A percentile compares a stretch with the other conserved stretches of the same genome.
Evolutionary conservation across 2,329 filamentous ascomycete genomes (phyloP).

Genomic region (Phialocephala subalpina): DNA sequence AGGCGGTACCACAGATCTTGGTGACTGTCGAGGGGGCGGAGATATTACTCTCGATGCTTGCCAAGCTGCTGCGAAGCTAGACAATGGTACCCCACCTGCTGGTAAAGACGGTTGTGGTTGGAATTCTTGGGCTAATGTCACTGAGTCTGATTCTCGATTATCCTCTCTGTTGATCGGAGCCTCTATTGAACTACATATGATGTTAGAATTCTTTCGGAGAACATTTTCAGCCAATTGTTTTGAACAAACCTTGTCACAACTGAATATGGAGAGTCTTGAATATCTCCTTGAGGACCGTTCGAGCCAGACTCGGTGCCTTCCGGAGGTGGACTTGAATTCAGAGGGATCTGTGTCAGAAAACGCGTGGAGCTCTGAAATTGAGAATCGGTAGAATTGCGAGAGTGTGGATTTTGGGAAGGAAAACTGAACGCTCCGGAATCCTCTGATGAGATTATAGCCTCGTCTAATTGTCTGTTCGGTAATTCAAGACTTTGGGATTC

Average conservation of each 20-base stretch:
- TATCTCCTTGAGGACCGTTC: not conserved
- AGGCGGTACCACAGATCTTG: not conserved
- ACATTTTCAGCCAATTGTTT: not conserved
- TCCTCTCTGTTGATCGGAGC: not conserved
- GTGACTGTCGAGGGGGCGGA: conserved; percentile 3
- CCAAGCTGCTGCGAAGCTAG: conserved; percentile 25
- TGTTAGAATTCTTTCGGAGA: not conserved
- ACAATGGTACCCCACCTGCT: conserved; percentile 9
- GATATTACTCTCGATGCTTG: conserved; percentile 27
- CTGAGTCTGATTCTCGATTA: conserved; percentile 1
- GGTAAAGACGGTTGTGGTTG: not conserved
- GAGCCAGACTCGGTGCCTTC: not conserved
- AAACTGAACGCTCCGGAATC: not conserved
- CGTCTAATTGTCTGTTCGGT: conserved; percentile 5
- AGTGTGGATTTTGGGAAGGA: not conserved
- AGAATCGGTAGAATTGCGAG: not conserved
- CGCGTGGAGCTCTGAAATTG: not conserved
- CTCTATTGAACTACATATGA: not conserved
- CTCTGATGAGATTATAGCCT: not conserved
- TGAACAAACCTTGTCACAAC: not conserved
- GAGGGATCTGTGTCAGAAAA: not conserved
- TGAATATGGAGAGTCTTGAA: not conserved
- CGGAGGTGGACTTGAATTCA: not conserved
- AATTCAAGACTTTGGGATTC: not conserved
- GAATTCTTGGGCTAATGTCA: not conserved